Percentiles rank a stretch among this genome's conserved stretches.
Conservation (phyloP, 345 rosid genomes). For the Eucalyptus camaldulensis region DNA sequence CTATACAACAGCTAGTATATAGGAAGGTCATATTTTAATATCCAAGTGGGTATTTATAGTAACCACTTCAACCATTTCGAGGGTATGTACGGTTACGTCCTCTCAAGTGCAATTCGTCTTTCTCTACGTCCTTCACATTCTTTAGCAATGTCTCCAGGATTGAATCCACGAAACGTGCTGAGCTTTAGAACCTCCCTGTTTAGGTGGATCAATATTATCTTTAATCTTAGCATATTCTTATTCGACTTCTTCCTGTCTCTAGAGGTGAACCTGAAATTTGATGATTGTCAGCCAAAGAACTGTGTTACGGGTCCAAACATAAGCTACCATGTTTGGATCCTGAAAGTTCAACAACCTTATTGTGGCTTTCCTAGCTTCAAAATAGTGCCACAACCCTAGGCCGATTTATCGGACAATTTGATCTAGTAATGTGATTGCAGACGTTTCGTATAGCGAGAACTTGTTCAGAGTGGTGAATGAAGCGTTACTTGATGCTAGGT, state of each 20-base stretch:
- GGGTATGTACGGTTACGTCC: not conserved
- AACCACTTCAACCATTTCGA: not conserved
- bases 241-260: not conserved
- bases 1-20: not conserved
- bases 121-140: not conserved
- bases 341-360: not conserved
- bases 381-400: not conserved
- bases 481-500: not conserved
- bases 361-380: slow-evolving; percentile 15
- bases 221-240: not conserved
- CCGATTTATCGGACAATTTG: slow-evolving; percentile 2
- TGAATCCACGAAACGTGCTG: not conserved
- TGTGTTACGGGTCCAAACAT: slow-evolving; percentile 10
- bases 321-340: slow-evolving; percentile 12
- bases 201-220: not conserved
- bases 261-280: not conserved
- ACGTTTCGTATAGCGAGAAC: not conserved
- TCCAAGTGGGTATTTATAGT: not conserved
- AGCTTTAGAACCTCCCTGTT: not conserved
- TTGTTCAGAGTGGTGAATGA: slow-evolving; percentile 3
- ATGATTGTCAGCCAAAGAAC: slow-evolving; percentile 8
- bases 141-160: not conserved
- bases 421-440: not conserved
- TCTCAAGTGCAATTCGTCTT: not conserved
- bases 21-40: not conserved